These are phyloP conservation scores for Candida chauliodis DNA, from an alignment of 805 yeast genomes.

Conservation along the genomic window DNA sequence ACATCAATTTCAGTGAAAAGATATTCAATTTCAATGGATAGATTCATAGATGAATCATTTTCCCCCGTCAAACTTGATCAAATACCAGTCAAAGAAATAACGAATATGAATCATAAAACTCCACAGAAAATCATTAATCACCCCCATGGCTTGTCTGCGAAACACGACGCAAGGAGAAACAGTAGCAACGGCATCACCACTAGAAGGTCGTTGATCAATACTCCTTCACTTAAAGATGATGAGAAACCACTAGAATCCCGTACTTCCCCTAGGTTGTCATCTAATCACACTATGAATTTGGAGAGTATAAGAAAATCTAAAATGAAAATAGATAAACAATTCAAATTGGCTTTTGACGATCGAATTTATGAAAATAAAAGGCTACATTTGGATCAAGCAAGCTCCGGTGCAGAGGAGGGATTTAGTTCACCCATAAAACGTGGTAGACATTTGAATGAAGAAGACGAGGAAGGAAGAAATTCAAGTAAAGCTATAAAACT, in stretches of 20 bases:
- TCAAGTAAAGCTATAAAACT: not conserved
- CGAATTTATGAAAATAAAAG: constrained; percentile 13
- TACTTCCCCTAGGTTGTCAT: constrained; percentile 15
- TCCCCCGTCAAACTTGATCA: constrained; percentile 16
- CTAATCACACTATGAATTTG: constrained; percentile 10
- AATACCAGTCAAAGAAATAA: constrained; percentile 7
- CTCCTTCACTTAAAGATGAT: constrained; percentile 11
- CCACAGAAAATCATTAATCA: constrained; percentile 13
- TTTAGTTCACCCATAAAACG: constrained; percentile 10
- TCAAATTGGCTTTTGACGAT: constrained; percentile 9
- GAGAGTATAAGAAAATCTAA: constrained; percentile 17
- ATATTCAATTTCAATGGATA: not conserved
- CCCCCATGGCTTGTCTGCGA: constrained; percentile 47
- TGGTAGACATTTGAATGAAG: constrained; percentile 9
- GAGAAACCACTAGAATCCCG: constrained; percentile 10
- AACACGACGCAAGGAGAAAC: constrained; percentile 30
- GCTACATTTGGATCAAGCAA: constrained; percentile 10
- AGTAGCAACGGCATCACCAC: constrained; percentile 14
- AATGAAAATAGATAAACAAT: constrained; percentile 13
- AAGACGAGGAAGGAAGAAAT: not conserved
- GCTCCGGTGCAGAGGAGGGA: not conserved
- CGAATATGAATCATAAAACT: constrained; percentile 8
- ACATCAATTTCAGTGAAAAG: not conserved
- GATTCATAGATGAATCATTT: constrained; percentile 10
- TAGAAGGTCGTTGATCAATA: constrained; percentile 10